Conservation (phyloP, 2,329 filamentous ascomycete genomes). For the Sarocladiaceae sp. region DNA sequence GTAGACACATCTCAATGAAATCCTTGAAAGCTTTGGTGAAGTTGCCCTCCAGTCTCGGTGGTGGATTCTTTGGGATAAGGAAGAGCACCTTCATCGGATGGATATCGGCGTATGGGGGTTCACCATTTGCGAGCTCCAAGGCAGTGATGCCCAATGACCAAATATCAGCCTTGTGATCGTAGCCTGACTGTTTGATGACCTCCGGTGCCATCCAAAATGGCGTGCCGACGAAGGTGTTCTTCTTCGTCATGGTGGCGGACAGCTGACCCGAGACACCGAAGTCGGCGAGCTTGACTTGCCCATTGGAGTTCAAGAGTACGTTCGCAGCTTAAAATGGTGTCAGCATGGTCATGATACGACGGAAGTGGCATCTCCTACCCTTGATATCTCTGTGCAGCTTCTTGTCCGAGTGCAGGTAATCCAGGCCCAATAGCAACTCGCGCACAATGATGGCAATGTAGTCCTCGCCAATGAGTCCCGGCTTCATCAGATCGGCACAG, state of each 20-base stretch:
- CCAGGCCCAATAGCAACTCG: constrained; percentile 81
- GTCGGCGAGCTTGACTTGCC: constrained; percentile 94
- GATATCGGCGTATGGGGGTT: constrained; percentile 92
- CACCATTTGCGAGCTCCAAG: constrained; percentile 82
- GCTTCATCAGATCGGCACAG: constrained; percentile 93
- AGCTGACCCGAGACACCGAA: constrained; percentile 96
- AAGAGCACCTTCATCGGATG: constrained; percentile 99
- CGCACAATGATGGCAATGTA: constrained; percentile 95
- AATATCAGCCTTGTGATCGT: constrained; percentile 96
- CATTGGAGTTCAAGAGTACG: constrained; percentile 78
- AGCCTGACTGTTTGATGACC: constrained; percentile 96
- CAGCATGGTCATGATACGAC: not conserved
- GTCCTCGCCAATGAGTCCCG: constrained; percentile 82
- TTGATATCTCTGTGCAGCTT: constrained; percentile 97
- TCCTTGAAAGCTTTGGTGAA: constrained; percentile 81
- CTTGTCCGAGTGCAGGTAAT: constrained; percentile 91
- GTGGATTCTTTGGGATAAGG: constrained; percentile 89
- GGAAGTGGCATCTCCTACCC: constrained; percentile 43
- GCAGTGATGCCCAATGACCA: constrained; percentile 96
- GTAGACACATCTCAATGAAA: constrained; percentile 75
- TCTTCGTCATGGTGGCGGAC: constrained; percentile 98
- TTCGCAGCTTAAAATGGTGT: constrained; percentile 64
- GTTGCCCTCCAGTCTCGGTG: constrained; percentile 72
- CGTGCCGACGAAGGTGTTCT: constrained; percentile 97
- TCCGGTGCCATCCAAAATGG: constrained; percentile 99